Conservation (phyloP, 306 rosid genomes). For the Potentilla sterilis region DNA sequence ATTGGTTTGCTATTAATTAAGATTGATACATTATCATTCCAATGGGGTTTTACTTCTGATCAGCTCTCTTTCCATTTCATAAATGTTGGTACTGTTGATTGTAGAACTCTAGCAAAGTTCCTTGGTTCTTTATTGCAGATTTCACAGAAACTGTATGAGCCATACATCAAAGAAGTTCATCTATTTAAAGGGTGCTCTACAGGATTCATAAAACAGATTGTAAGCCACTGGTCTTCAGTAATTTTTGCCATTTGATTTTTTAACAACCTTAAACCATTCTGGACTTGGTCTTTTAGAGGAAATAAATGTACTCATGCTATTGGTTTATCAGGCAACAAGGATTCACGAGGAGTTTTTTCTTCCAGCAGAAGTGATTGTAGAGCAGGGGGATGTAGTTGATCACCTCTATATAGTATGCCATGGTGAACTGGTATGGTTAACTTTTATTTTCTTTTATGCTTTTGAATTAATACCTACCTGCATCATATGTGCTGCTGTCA, state of each 20-base stretch:
- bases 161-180: slow-evolving; percentile 41
- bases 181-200: slow-evolving; percentile 58
- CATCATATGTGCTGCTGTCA: not conserved
- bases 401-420: slow-evolving; percentile 55
- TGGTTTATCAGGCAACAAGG: slow-evolving; percentile 46
- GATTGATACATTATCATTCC: not conserved
- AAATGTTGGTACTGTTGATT: not conserved
- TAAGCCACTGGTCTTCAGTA: slow-evolving; percentile 29
- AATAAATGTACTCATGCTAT: slow-evolving; percentile 3
- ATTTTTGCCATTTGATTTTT: not conserved
- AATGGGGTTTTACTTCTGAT: not conserved
- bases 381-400: slow-evolving; percentile 50
- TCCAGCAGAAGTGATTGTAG: slow-evolving; percentile 57
- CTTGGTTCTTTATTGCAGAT: slow-evolving; percentile 38
- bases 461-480: not conserved
- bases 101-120: not conserved
- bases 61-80: not conserved
- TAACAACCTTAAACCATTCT: not conserved
- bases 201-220: slow-evolving; percentile 60
- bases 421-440: slow-evolving; percentile 56
- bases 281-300: slow-evolving; percentile 16
- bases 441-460: not conserved
- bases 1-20: not conserved
- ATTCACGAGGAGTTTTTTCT: slow-evolving; percentile 64
- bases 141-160: slow-evolving; percentile 49